A percentile compares a stretch with the other conserved stretches of the same genome.
phyloP scores from a whole-genome alignment of 2,329 filamentous ascomycete species.

The Cladosporium sp. region DNA sequence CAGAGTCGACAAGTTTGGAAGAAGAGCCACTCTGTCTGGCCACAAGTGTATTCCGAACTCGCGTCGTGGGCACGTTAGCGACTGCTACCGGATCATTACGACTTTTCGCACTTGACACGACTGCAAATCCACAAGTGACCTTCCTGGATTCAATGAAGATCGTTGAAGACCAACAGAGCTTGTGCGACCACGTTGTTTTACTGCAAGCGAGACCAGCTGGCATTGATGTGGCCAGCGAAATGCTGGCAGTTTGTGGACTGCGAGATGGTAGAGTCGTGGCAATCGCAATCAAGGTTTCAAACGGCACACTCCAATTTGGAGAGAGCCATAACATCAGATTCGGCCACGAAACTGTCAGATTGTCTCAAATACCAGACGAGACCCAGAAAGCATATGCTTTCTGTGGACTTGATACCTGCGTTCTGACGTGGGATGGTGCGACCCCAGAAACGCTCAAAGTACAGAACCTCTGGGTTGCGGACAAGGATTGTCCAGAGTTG shows the following conservation, averaged over 20 bases:
- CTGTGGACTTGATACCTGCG: conserved; percentile 23
- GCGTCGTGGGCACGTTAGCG: conserved; percentile 14
- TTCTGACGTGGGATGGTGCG: conserved; percentile 22
- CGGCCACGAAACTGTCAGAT: conserved; percentile 25
- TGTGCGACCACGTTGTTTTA: conserved; percentile 25
- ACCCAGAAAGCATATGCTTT: conserved; percentile 20
- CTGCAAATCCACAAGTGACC: background rate
- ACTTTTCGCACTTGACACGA: conserved; percentile 7
- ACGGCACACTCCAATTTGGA: conserved; percentile 1
- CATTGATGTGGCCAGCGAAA: background rate
- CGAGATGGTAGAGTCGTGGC: conserved; percentile 26
- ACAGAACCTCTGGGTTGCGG: conserved; percentile 27
- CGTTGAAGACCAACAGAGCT: background rate
- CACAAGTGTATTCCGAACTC: background rate
- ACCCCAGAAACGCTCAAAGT: conserved; percentile 14
- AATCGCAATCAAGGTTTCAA: conserved; percentile 12
- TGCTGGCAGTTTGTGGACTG: conserved; percentile 25
- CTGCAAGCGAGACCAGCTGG: conserved; percentile 4
- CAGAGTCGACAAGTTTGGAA: background rate
- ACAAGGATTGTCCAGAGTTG: conserved; percentile 24
- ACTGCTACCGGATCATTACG: conserved; percentile 15
- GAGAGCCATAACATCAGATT: conserved; percentile 16
- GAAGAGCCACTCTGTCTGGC: conserved; percentile 17
- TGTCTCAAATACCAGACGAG: conserved; percentile 15
- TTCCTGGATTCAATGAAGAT: background rate